phyloP scores from a whole-genome alignment of 2,329 filamentous ascomycete genomes.

The Metarhizium sp. region DNA sequence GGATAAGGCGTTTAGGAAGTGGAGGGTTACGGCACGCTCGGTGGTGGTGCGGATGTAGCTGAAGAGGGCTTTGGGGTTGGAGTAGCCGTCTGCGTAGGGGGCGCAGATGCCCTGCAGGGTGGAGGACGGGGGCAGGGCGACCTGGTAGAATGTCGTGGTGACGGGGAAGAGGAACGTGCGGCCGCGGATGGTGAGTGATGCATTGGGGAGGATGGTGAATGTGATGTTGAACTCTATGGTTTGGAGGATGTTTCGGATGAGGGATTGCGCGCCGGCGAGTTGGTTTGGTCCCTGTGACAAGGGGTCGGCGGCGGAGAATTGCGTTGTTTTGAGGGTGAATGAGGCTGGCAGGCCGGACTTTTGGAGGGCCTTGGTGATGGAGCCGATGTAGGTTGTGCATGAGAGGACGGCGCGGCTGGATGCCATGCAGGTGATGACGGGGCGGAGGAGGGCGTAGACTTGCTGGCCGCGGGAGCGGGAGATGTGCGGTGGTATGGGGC shows the following conservation, averaged over 20 bases:
- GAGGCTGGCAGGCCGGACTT: constrained; percentile 34
- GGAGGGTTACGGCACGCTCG: constrained; percentile 28
- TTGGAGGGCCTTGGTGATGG: constrained; percentile 34
- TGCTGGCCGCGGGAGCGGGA: constrained; percentile 27
- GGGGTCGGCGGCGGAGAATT: constrained; percentile 18
- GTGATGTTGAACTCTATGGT: constrained; percentile 32
- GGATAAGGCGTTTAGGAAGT: constrained; percentile 16
- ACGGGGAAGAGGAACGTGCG: constrained; percentile 34
- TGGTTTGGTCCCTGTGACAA: constrained; percentile 23
- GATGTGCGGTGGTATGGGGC: constrained; percentile 35
- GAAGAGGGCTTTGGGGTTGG: constrained; percentile 31
- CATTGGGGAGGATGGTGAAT: constrained; percentile 34
- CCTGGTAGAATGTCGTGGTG: constrained; percentile 34
- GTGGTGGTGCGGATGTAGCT: constrained; percentile 37
- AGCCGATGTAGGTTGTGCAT: constrained; percentile 32
- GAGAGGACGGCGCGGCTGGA: constrained; percentile 31
- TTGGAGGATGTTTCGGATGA: constrained; percentile 34
- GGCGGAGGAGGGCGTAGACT: constrained; percentile 40
- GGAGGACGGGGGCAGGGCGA: constrained; percentile 28
- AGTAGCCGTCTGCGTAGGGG: constrained; percentile 35
- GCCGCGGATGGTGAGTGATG: constrained; percentile 32
- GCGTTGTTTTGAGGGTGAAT: constrained; percentile 32
- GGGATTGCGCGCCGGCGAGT: constrained; percentile 31
- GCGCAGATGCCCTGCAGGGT: constrained; percentile 30
- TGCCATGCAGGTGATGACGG: constrained; percentile 39